phyloP scores from a whole-genome alignment of 2,329 filamentous ascomycete genomes.

The Teratosphaeria destructans region DNA sequence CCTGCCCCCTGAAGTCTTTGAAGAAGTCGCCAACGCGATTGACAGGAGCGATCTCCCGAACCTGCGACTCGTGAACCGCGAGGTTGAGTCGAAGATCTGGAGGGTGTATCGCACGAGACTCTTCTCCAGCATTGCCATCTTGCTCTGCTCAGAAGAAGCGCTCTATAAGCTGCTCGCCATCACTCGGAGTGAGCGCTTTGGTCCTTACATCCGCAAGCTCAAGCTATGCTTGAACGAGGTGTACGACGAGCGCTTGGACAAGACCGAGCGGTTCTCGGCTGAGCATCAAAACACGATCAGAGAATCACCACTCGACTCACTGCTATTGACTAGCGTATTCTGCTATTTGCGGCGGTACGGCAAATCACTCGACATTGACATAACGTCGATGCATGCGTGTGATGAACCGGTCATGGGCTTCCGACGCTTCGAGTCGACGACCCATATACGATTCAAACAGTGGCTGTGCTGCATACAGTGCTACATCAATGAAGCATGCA shows the following conservation, averaged over 20 bases:
- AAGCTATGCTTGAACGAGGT: background rate
- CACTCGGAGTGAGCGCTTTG: background rate
- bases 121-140: background rate
- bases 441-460: too few species aligned
- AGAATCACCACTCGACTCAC: background rate
- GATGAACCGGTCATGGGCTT: background rate
- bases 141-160: background rate
- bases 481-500: too few species aligned
- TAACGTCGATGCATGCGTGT: background rate
- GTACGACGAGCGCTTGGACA: background rate
- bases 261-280: background rate
- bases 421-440: background rate
- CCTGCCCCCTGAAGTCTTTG: background rate
- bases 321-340: background rate
- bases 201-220: background rate
- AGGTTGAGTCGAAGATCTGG: background rate
- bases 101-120: background rate
- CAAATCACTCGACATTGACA: background rate
- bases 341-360: background rate
- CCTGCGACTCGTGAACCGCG: conserved; percentile 1
- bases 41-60: background rate
- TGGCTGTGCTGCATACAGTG: too few species aligned
- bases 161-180: background rate
- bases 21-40: conserved; percentile 1
- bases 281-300: background rate